Base-by-base conservation (phyloP, 2,329 filamentous ascomycete genomes). In the Apiospora malaysiana region DNA sequence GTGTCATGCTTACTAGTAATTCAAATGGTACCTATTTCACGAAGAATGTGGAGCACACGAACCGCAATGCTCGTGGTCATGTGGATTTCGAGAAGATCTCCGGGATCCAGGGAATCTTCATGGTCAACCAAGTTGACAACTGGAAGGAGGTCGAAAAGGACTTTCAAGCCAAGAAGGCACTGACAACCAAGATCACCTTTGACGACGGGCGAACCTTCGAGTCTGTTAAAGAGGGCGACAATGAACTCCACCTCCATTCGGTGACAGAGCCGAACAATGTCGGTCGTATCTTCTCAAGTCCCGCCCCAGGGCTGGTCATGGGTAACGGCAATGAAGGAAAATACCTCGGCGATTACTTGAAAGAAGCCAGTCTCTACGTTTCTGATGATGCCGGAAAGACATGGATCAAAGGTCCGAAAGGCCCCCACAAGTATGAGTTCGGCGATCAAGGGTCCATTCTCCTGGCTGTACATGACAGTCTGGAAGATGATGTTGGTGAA, bases 21-120 rank as follows among this genome's bases (percentile, higher is more conserved):
- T 98, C 95, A 43, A 97, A 98, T 79, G 96, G 96, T 72, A 98
- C 94, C 2, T 98, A 95, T 81, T 99, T 98, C 80, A 96, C 93
- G 2, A 91, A 92, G 77, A 98, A 97, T 77, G 88, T 95, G 70
- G 93, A 97, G 71, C 92, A 98, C 80, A 98, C 95, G 45, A 98
- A 99, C 81, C 92, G 95, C 76, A 93, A 95, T 77, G 76, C 80
- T 12, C 82, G 84, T 40, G 94, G 94, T 2, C 89, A 91, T 71
- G 95, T 99, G 68, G 96, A 99, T 80, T 99, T 98, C 77, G 96
- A 99, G 80, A 97, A 97, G 82, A 91, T 99, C 69, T 88, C 92
- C 51, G 92, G 92, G 70, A 95, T 99, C 46, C 95, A 98, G 79
- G 96, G 96, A 46, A 93, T 99, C 70, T 93, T 97, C 70, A 82